Evolutionary conservation across 495 filamentous ascomycete genomes (phyloP), one percentile per base, ranked within the genome.

Genomic region (Clavariopsis aquatica): DNA sequence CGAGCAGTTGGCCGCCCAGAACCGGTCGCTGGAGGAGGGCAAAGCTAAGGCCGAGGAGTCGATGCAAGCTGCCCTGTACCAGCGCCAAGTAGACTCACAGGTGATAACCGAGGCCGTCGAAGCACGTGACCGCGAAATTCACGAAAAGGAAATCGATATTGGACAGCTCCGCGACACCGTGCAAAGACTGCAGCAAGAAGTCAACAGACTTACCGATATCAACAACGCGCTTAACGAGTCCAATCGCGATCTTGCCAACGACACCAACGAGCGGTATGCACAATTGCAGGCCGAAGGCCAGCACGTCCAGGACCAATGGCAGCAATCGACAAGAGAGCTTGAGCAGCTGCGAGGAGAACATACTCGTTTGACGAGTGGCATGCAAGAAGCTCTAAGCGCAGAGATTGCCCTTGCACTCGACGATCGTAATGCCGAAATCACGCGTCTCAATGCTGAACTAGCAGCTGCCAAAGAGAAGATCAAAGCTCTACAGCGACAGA

Each of bases 1-100:
- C 66, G 91, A 95, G 65, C 88, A 91, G 73, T 78, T 96, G 52
- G 79, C 87, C 43, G 85, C 89, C 0, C 92, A 96, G 70, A 96
- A 96, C 69, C 85, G 88, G 57, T 75, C 85, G 38, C 84, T 96
- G 19, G 80, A 85, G 69, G 88, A 90, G 26, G 88, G 88, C 46
- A 89, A 85, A 69, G 75, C 83, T 60, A 82, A 85, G 46, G 86
- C 86, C 29, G 91, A 95, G 76, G 78, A 81, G 56, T 78, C 74
- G 58, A 68, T 86, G 36, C 73, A 82, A 75, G 34, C 80, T 69
- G 69, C 77, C 71, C 58, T 73, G 71, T 74, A 78, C 71, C 72
- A 78, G 80, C 75, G 83, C 77, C 78, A 89, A 84, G 75, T 85
- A 77, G 76, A 79, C 46, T 73, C 76, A 66, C 66, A 73, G 46